These are phyloP conservation scores for Nigrospora sphaerica DNA, from an alignment of 2,329 filamentous ascomycete species.

Conservation along the genomic window DNA sequence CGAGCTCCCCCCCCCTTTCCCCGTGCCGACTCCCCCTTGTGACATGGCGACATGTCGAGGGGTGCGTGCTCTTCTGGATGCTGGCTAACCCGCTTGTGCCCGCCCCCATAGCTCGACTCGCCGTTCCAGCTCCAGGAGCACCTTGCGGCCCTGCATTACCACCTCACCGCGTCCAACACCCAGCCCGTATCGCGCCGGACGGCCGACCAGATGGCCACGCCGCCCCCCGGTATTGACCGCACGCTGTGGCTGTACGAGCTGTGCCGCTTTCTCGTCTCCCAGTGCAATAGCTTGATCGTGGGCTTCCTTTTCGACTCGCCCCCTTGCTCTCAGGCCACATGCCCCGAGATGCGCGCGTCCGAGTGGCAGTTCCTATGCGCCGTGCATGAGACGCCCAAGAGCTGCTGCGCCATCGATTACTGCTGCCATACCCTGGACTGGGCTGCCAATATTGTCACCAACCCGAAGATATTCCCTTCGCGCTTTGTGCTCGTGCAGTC, in stretches of 20 bases:
- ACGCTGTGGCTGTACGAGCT: conserved; percentile 97
- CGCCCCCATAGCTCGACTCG: conserved; percentile 87
- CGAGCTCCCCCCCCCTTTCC: conserved; percentile 1
- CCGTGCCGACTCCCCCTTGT: conserved; percentile 71
- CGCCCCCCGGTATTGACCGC: conserved; percentile 74
- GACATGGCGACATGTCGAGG: conserved; percentile 74
- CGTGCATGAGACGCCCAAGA: conserved; percentile 93
- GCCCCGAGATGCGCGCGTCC: conserved; percentile 95
- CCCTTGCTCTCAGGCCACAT: conserved; percentile 81
- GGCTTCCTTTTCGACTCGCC: conserved; percentile 88
- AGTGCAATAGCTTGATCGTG: conserved; percentile 87
- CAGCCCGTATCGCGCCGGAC: conserved; percentile 69
- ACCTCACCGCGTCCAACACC: conserved; percentile 63
- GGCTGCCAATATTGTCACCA: conserved; percentile 91
- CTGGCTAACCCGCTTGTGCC: conserved; percentile 4
- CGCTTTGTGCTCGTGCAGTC: conserved; percentile 52
- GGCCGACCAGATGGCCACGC: conserved; percentile 68
- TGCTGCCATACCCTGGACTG: conserved; percentile 98
- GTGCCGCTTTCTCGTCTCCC: conserved; percentile 88
- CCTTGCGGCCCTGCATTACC: conserved; percentile 83
- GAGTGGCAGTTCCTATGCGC: conserved; percentile 99
- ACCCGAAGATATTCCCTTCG: conserved; percentile 91
- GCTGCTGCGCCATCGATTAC: conserved; percentile 97
- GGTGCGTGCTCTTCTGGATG: background rate
- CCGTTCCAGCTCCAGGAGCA: conserved; percentile 97